Conservation (phyloP, 257 asterid species). For the Asclepias syriaca region DNA sequence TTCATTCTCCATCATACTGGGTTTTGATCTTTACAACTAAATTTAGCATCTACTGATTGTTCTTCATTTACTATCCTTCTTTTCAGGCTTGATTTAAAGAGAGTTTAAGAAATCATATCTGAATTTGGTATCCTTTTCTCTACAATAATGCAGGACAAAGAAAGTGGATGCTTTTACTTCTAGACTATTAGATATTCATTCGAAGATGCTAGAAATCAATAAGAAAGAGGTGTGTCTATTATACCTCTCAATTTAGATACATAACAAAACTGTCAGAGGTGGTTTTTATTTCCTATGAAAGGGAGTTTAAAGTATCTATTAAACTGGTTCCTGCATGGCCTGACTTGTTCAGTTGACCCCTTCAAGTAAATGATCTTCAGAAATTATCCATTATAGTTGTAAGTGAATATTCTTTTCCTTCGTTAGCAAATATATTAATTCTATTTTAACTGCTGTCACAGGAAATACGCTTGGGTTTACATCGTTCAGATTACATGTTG, state of each 20-base stretch:
- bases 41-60: not conserved
- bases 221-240: slow-evolving; percentile 31
- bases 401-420: slow-evolving; percentile 5
- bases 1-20: not conserved
- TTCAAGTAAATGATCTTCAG: not conserved
- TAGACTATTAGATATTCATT: slow-evolving; percentile 39
- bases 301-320: not conserved
- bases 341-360: not conserved
- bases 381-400: not conserved
- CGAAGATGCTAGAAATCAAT: slow-evolving; percentile 39
- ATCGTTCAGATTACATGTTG: slow-evolving; percentile 97
- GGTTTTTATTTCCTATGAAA: not conserved
- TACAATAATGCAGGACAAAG: slow-evolving; percentile 32
- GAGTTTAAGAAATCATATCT: not conserved
- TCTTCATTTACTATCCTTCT: not conserved
- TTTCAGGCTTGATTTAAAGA: not conserved
- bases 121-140: slow-evolving; percentile 7
- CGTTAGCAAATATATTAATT: slow-evolving; percentile 22
- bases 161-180: slow-evolving; percentile 42
- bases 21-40: not conserved
- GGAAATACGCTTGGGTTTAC: slow-evolving; percentile 95
- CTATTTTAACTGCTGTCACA: slow-evolving; percentile 22
- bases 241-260: not conserved
- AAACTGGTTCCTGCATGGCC: not conserved
- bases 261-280: not conserved